phyloP scores from a whole-genome alignment of 768 basidiomycete species.

The Hericium alpestre region DNA sequence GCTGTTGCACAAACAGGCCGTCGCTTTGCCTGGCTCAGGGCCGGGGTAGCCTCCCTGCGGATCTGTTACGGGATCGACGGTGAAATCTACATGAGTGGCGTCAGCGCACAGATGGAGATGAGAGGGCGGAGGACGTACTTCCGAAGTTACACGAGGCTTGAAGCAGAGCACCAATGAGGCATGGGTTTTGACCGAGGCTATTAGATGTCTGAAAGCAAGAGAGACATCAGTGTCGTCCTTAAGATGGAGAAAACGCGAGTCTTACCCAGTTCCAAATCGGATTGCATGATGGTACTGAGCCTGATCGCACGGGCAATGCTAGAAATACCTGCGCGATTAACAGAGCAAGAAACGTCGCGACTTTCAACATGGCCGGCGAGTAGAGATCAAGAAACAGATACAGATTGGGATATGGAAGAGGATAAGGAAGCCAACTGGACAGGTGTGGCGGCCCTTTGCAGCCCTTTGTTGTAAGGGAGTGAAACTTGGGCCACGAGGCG shows the following conservation, averaged over 20 bases:
- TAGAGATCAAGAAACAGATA: neutral
- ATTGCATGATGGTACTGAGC: neutral
- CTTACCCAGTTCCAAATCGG: neutral
- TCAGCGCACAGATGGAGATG: too few relatives aligned
- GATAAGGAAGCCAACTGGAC: neutral
- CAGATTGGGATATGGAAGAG: neutral
- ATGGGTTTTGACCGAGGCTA: conserved; percentile 5
- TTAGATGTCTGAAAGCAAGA: neutral
- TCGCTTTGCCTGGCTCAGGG: neutral
- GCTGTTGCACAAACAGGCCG: conserved; percentile 15
- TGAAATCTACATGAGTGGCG: neutral
- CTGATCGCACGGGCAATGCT: neutral
- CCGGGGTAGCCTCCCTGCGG: conserved; percentile 1
- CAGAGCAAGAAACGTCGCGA: neutral
- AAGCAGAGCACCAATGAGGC: neutral
- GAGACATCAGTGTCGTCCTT: neutral
- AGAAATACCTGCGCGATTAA: neutral
- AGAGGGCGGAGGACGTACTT: too few relatives aligned
- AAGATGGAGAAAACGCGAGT: neutral
- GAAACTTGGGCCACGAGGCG: too few relatives aligned
- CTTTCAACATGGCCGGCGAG: neutral
- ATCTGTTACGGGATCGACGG: neutral
- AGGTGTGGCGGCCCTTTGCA: too few relatives aligned
- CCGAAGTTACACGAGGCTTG: neutral
- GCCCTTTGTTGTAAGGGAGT: too few relatives aligned